Evolutionary conservation across 2,329 filamentous ascomycete species (phyloP), one percentile per base, ranked within the genome.

Genomic region (Ceratocystis ficicola): DNA sequence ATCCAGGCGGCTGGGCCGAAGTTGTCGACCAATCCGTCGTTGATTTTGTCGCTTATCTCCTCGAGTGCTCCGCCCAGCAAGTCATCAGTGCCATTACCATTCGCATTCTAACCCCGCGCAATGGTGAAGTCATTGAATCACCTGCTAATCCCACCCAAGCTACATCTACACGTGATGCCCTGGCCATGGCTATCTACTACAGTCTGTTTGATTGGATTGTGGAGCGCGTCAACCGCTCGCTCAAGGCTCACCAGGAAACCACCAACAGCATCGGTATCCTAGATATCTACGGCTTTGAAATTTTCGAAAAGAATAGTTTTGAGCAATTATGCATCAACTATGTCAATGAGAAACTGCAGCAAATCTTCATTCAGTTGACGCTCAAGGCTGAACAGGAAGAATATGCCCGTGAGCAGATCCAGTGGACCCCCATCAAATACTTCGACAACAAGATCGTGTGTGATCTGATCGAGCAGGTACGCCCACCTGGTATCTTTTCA

Each of bases 251-350:
- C 69, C 88, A 89, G 62, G 77, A 84, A 0, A 83, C 92, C 2
- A 79, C 84, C 52, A 94, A 96, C 74, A 89, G 89, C 2, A 94
- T 99, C 70, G 94, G 94, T 73, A 97, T 99, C 73, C 81, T 99
- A 70, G 94, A 99, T 81, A 99, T 99, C 70, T 99, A 99, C 74
- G 94, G 94, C 1, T 99, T 99, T 73, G 94, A 99, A 74, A 99
- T 99, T 70, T 99, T 99, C 71, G 94, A 99, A 74, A 94, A 93
- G 78, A 99, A 99, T 79, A 96, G 90, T 70, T 99, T 99, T 72
- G 94, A 99, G 75, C 94, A 99, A 76, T 84, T 99, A 6, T 99
- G 94, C 77, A 99, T 99, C 81, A 99, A 99, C 79, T 99, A 97
- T 73, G 95, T 97, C 73, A 99, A 99, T 76, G 94, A 99, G 77